Percentiles rank a stretch among this genome's conserved stretches.
phyloP scores from a whole-genome alignment of 2,329 filamentous ascomycete species.

The Cladorrhinum sp. region DNA sequence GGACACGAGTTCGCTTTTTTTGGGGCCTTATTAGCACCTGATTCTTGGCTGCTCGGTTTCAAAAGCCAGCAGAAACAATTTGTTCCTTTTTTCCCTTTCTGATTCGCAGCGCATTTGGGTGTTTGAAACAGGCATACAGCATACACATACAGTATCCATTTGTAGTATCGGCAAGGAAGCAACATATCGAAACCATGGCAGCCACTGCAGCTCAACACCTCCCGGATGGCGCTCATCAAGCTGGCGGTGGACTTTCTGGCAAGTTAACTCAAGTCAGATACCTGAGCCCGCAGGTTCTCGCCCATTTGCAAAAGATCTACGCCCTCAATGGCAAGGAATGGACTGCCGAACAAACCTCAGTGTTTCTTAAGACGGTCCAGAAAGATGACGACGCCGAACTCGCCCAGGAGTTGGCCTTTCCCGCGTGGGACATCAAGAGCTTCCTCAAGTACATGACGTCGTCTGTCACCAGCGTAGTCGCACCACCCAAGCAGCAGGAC shows the following conservation, averaged over 20 bases:
- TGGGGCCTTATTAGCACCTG: constrained; percentile 7
- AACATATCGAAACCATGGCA: constrained; percentile 11
- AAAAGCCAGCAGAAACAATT: not conserved
- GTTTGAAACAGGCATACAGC: not conserved
- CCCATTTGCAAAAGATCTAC: constrained; percentile 48
- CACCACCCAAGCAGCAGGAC: constrained; percentile 42
- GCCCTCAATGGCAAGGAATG: constrained; percentile 43
- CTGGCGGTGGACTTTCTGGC: constrained; percentile 47
- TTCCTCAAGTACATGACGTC: constrained; percentile 59
- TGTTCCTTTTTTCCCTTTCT: not conserved
- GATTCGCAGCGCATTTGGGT: not conserved
- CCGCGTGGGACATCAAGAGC: constrained; percentile 42
- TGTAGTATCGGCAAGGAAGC: not conserved
- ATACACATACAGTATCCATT: not conserved
- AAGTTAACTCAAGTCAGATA: constrained; percentile 40
- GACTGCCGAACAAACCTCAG: constrained; percentile 43
- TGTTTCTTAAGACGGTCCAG: constrained; percentile 49
- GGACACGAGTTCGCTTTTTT: not conserved
- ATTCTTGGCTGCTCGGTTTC: constrained; percentile 2
- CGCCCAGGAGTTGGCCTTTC: constrained; percentile 17
- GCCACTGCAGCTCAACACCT: constrained; percentile 3
- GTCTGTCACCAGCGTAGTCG: constrained; percentile 41
- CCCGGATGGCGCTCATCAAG: constrained; percentile 39
- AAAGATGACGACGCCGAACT: constrained; percentile 36
- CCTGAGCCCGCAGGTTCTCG: constrained; percentile 40